These are phyloP conservation scores for Xylaria grammica DNA, from an alignment of 495 filamentous ascomycete genomes.

Conservation along the genomic window DNA sequence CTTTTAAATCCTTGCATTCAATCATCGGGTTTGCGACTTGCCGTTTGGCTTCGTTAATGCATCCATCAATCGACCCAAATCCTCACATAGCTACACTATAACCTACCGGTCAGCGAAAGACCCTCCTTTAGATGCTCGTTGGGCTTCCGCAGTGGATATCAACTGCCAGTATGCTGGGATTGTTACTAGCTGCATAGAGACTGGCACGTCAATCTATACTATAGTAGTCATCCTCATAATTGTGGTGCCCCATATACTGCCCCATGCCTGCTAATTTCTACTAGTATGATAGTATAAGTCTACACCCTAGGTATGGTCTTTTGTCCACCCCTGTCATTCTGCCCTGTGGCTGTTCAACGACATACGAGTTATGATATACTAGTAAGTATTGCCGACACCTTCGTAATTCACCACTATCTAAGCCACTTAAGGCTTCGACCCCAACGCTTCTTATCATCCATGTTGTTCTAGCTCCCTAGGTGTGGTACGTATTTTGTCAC, in stretches of 20 bases:
- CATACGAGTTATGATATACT: too few species aligned
- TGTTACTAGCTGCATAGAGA: background rate
- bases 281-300: too few species aligned
- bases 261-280: background rate
- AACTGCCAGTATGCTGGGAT: background rate
- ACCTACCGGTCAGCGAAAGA: background rate
- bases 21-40: background rate
- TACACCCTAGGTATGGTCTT: background rate
- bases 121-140: background rate
- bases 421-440: too few species aligned
- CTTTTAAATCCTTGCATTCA: constrained; percentile 6
- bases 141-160: background rate
- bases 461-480: too few species aligned
- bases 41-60: background rate
- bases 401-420: too few species aligned
- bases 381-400: too few species aligned
- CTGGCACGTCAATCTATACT: background rate
- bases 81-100: background rate
- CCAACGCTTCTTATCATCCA: too few species aligned
- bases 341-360: background rate
- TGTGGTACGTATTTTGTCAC: too few species aligned
- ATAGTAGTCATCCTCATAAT: constrained; percentile 2
- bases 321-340: background rate
- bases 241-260: too few species aligned
- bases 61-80: too few species aligned